Percentiles rank a stretch among this genome's conserved stretches.
Conservation (phyloP, 164 flowering plant genomes). For the Hamamelis virginiana region DNA sequence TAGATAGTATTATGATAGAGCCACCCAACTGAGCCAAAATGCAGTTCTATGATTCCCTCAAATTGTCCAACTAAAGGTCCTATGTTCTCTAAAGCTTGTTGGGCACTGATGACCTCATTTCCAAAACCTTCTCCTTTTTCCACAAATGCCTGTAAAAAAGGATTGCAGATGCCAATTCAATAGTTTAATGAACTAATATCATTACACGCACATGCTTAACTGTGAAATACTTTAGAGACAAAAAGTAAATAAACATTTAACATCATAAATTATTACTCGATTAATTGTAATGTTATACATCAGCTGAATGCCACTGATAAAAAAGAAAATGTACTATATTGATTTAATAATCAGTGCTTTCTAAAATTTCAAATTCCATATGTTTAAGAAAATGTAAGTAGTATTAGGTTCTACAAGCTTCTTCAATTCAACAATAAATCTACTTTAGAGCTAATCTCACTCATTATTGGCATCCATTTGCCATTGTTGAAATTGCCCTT, state of each 20-base stretch:
- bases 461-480: neutral
- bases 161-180: neutral
- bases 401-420: neutral
- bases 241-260: neutral
- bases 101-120: constrained; percentile 69
- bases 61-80: neutral
- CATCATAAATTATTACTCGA: too few species aligned
- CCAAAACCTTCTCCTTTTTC: constrained; percentile 37
- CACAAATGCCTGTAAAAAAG: constrained; percentile 40
- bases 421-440: neutral
- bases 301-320: neutral
- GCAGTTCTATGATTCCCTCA: neutral
- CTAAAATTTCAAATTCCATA: neutral
- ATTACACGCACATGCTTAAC: neutral
- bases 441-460: neutral
- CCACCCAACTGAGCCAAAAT: too few species aligned
- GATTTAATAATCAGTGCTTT: neutral
- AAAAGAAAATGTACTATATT: neutral
- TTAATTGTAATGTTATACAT: neutral
- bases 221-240: neutral
- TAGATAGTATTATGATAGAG: too few species aligned
- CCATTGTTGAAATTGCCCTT: too few species aligned
- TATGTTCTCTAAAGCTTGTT: constrained; percentile 39
- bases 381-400: neutral
- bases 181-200: neutral